These are phyloP conservation scores for Phallus indusiatus DNA, from an alignment of 768 basidiomycete species.

Conservation along the genomic window DNA sequence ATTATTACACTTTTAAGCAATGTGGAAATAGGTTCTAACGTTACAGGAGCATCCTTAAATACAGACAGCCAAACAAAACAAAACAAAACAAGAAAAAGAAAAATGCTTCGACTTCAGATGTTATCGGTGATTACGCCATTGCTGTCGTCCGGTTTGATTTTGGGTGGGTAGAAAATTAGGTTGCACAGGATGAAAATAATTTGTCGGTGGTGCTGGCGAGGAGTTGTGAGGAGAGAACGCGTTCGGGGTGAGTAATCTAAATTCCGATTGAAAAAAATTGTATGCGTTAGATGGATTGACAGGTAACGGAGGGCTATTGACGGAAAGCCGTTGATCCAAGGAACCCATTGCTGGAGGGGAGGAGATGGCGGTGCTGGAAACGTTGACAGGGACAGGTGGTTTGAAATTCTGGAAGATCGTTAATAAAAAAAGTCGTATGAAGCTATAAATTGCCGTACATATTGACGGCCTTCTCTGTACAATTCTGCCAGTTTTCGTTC, in stretches of 20 bases:
- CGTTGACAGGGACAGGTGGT: conserved; percentile 30
- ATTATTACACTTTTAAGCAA: background rate
- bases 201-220: conserved; percentile 36
- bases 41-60: background rate
- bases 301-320: background rate
- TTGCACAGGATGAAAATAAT: conserved; percentile 21
- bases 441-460: conserved; percentile 34
- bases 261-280: conserved; percentile 7
- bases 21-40: background rate
- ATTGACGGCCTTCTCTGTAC: conserved; percentile 68
- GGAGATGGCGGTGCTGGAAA: background rate
- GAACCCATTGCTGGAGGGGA: conserved; percentile 2
- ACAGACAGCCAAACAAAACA: background rate
- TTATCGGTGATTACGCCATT: conserved; percentile 9
- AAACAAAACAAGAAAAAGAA: conserved; percentile 1
- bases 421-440: background rate
- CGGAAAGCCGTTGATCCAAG: background rate
- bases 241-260: conserved; percentile 1
- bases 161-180: background rate
- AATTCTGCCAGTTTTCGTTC: conserved; percentile 83
- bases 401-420: conserved; percentile 39
- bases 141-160: background rate
- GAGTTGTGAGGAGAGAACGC: conserved; percentile 10
- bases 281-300: conserved; percentile 9
- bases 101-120: background rate